Base-by-base conservation (phyloP, 1,139 yeast genomes). In the Yamadazyma oceani region DNA sequence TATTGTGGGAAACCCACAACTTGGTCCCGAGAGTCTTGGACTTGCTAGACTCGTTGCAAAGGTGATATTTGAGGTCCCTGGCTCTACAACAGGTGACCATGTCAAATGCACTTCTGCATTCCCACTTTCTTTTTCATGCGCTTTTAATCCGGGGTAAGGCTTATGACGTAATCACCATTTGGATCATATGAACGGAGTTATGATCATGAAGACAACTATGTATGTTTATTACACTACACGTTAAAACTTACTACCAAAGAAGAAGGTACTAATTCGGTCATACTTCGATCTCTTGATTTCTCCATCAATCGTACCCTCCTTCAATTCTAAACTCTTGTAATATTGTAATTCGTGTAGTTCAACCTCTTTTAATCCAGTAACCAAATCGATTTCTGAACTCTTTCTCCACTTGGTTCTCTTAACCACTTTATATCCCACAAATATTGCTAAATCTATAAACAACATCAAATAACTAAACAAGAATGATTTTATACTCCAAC, bases 401-500 rank as follows among this genome's bases (percentile, higher is more conserved):
- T 65, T 62, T 35, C 58, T 64, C 65, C 80, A 68, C 47, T 69
- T 75, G 35, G 82, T 76, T 39, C 70, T 64, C 54, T 66, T 71
- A n/a, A 80, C 26, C 4, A 75, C 31, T 53, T 85, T 85, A 73
- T 83, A 83, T 14, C 58, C 60, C 10, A 81, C 44, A 46, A 72
- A 84, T 15, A 85, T 66, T 2, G 59, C 78, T 36, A 82, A 56
- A 51, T 81, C 80, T 33, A 85, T 63, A 42, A 83, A 83, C 17
- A 85, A 69, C 79, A 84, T 78, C 46, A 85, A 59, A 53, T 85
- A 85, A 43, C 76, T 73, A 53, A 84, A 83, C 41, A 85, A 57
- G 51, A 85, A 86, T 11, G 79, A 69, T 43, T 80, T 62, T 14
- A 70, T 55, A 36, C 64, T 61, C 94, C 94, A 86, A 35, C 61